phyloP scores from a whole-genome alignment of 352 stramenopile species.

The Phytophthora sansomeana region DNA sequence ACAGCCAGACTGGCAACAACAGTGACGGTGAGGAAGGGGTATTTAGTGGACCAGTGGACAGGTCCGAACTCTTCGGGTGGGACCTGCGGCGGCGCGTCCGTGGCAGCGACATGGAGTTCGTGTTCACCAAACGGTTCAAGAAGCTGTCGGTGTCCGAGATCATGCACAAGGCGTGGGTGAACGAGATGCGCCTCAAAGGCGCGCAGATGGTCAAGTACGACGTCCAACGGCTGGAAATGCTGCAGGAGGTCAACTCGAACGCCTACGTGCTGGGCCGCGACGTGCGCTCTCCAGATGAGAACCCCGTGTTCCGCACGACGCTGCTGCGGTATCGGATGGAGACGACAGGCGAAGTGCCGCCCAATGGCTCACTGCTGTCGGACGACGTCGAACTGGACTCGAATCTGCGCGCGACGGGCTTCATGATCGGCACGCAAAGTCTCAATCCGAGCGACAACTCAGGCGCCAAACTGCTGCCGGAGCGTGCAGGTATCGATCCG shows the following conservation, averaged over 20 bases:
- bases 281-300: slow-evolving; percentile 50
- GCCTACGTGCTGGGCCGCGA: slow-evolving; percentile 56
- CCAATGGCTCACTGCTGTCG: slow-evolving; percentile 9
- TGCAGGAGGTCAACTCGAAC: slow-evolving; percentile 51
- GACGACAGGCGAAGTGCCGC: slow-evolving; percentile 29
- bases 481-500: slow-evolving; percentile 41
- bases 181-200: slow-evolving; percentile 46
- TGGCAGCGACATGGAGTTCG: slow-evolving; percentile 55
- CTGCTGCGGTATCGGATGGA: slow-evolving; percentile 58
- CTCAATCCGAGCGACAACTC: slow-evolving; percentile 49
- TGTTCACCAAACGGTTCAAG: slow-evolving; percentile 54
- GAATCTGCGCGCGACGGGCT: slow-evolving; percentile 32
- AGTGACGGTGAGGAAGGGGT: slow-evolving; percentile 17
- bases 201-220: slow-evolving; percentile 60
- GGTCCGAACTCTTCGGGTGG: slow-evolving; percentile 57
- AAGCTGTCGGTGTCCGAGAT: slow-evolving; percentile 43
- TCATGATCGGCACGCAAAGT: slow-evolving; percentile 61
- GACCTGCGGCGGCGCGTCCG: slow-evolving; percentile 46
- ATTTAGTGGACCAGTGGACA: slow-evolving; percentile 11
- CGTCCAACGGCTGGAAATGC: slow-evolving; percentile 52
- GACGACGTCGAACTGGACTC: slow-evolving; percentile 14
- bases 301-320: slow-evolving; percentile 53
- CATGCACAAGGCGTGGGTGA: slow-evolving; percentile 57
- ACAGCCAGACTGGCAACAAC: background rate
- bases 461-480: slow-evolving; percentile 38